Evolutionary conservation across 2,329 filamentous ascomycete genomes (phyloP), one percentile per base, ranked within the genome.

Genomic region (Ceratocystis papillata): DNA sequence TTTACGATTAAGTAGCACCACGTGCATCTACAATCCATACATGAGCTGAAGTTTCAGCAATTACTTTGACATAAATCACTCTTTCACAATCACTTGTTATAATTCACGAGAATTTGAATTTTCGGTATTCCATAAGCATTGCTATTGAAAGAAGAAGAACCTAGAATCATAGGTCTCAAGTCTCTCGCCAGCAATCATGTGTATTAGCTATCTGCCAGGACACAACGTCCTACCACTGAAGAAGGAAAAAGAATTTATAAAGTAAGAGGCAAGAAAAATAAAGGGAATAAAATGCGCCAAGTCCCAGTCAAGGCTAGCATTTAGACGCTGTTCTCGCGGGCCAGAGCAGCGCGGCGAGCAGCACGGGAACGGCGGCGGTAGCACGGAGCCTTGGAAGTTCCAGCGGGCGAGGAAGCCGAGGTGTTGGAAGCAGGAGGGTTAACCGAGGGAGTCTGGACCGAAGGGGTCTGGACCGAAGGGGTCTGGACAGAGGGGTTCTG

Each of bases 361-460:
- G 67, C 69, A 53, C 65, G 68, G n/a, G 55, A 28, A 62, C 69
- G 68, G 48, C 69, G 68, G 46, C 62, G 55, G 63, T 66, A 65
- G 64, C 68, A 67, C 0, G 65, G 15, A 20, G 33, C 48, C 63
- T 65, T 65, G 12, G 33, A 10, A 8, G 63, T 17, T 25, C 12
- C 33, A 44, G 63, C 22, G n/a, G 65, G 25, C 30, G 57, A 28
- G n/a, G 68, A 17, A 12, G 63, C 30, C 37, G 69, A 25, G n/a
- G 65, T 37, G 30, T 46, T 33, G 46, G 67, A n/a, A 50, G 66
- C 30, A 10, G 65, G 28, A 33, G 63, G 50, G 45, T 63, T 33
- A 28, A 59, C 33, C 22, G 65, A 63, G 65, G 69, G 50, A 37
- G 69, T 65, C 10, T 68, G 62, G 22, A 66, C 72, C 33, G 74